These are phyloP conservation scores for Mycena rosella DNA, from an alignment of 768 basidiomycete species.

Conservation along the genomic window DNA sequence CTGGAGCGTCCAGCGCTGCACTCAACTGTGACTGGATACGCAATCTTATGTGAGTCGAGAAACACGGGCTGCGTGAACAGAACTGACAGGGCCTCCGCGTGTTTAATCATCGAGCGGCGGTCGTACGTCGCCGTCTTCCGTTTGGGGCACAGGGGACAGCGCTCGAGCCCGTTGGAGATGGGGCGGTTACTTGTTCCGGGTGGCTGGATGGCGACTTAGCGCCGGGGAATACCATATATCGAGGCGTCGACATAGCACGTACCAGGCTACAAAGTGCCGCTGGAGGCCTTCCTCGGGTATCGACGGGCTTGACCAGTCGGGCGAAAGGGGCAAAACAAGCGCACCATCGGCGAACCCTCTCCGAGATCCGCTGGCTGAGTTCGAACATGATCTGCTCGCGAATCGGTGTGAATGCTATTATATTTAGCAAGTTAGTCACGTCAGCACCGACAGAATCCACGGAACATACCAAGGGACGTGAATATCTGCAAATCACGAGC, in stretches of 20 bases:
- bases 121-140: neutral
- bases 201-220: neutral
- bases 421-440: neutral
- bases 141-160: neutral
- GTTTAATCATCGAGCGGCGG: neutral
- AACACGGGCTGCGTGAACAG: neutral
- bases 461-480: neutral
- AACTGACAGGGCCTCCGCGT: neutral
- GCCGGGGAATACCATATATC: neutral
- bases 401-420: neutral
- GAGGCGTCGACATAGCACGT: neutral
- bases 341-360: neutral
- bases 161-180: neutral
- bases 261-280: neutral
- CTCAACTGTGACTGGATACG: neutral
- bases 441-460: neutral
- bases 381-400: neutral
- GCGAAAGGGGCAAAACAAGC: neutral
- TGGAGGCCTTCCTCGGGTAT: neutral
- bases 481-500: neutral
- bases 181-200: neutral
- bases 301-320: neutral
- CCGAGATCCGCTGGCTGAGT: neutral
- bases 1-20: too few relatives aligned
- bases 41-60: too few relatives aligned